Evolutionary conservation across 108 stramenopile genomes (phyloP).

Genomic region (Cyclostephanos tholiformis): DNA sequence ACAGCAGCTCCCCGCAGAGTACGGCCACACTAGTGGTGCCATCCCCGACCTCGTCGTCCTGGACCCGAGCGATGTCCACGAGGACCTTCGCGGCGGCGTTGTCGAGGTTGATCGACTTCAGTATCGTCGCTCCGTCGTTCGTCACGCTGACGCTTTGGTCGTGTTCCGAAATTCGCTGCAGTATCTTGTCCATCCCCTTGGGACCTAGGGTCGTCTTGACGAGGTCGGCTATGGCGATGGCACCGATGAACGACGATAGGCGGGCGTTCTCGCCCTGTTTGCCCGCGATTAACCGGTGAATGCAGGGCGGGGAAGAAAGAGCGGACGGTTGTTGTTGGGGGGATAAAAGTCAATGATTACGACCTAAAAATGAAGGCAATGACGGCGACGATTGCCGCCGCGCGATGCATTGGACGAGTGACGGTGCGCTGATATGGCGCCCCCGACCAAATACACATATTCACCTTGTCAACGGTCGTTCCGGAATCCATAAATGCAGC

Average conservation of each 20-base stretch:
- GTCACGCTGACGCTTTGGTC: conserved; percentile 85
- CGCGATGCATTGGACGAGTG: neutral
- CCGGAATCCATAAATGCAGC: conserved; percentile 80
- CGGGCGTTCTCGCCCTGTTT: conserved; percentile 98
- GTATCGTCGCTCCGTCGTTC: conserved; percentile 96
- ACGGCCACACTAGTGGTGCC: conserved; percentile 95
- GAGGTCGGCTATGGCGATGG: conserved; percentile 99
- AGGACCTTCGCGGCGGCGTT: conserved; percentile 99
- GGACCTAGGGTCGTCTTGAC: conserved; percentile 99
- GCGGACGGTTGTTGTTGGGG: neutral
- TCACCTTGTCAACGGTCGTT: conserved; percentile 86
- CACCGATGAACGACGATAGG: conserved; percentile 96
- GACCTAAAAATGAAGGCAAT: neutral
- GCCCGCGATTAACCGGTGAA: conserved; percentile 7
- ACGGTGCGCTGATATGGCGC: neutral
- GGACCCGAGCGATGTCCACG: conserved; percentile 98
- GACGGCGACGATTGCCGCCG: neutral
- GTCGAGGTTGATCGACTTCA: conserved; percentile 90
- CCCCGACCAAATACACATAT: conserved; percentile 25
- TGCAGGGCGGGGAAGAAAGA: conserved; percentile 1
- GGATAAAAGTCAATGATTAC: conserved; percentile 4
- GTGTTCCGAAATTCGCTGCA: conserved; percentile 86
- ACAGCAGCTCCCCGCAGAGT: conserved; percentile 95
- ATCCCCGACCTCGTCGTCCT: conserved; percentile 98
- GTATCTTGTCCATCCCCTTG: conserved; percentile 99